These are phyloP conservation scores for Lasiosphaeria hispida DNA, from an alignment of 495 filamentous ascomycete species.

Conservation along the genomic window DNA sequence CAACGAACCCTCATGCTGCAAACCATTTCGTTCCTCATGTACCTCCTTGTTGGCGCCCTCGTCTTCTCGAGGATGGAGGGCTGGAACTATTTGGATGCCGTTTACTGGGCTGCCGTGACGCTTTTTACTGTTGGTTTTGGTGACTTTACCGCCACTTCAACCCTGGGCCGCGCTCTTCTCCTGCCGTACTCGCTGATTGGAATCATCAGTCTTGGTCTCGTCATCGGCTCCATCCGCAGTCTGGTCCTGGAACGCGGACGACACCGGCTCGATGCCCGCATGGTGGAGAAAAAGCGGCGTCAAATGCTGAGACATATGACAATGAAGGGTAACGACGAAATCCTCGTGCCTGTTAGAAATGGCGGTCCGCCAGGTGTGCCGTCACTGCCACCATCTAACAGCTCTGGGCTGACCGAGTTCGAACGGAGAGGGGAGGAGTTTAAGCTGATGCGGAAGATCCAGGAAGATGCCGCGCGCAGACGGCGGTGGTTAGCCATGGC, in stretches of 20 bases:
- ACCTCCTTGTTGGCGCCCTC: slow-evolving; percentile 70
- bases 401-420: slow-evolving; percentile 43
- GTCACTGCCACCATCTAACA: not conserved
- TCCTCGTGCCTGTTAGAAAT: slow-evolving; percentile 49
- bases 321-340: slow-evolving; percentile 43
- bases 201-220: slow-evolving; percentile 78
- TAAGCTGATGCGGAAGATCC: slow-evolving; percentile 77
- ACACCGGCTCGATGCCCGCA: slow-evolving; percentile 62
- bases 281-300: slow-evolving; percentile 67
- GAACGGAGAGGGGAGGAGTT: slow-evolving; percentile 73
- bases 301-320: slow-evolving; percentile 53
- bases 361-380: slow-evolving; percentile 1
- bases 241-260: slow-evolving; percentile 77
- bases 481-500: slow-evolving; percentile 67
- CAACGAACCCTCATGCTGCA: slow-evolving; percentile 88
- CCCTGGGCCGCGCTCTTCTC: slow-evolving; percentile 60
- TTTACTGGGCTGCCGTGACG: slow-evolving; percentile 84
- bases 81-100: slow-evolving; percentile 74
- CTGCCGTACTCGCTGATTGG: slow-evolving; percentile 81
- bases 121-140: slow-evolving; percentile 83
- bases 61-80: slow-evolving; percentile 70
- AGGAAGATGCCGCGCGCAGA: slow-evolving; percentile 58
- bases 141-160: slow-evolving; percentile 58
- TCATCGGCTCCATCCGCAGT: slow-evolving; percentile 77
- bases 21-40: slow-evolving; percentile 74